Evolutionary conservation across 306 rosid genomes (phyloP), one percentile per base, ranked within the genome.

Genomic region (Acacia melanoxylon): DNA sequence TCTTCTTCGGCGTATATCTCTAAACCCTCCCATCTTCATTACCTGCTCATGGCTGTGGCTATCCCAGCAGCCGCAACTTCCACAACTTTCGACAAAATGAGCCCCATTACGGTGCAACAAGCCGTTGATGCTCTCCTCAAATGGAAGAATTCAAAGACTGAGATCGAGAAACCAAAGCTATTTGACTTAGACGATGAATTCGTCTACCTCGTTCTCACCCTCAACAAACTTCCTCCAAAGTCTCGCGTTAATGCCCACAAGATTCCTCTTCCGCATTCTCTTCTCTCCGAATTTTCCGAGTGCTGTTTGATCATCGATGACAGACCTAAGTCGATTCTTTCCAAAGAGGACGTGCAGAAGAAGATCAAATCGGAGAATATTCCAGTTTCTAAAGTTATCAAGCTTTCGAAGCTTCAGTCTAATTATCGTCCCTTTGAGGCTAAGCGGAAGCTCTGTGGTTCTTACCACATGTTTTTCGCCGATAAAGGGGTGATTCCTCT

Each of bases 391-490:
- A 93, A 91, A 63, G 78, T 95, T 15, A 62, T 95, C 16, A 93
- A 82, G 82, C 82, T 93, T 3, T 88, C 97, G 8, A 89, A 95
- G 84, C 94, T 95, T 44, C 86, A 87, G 13, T 79, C 97, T 0
- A 92, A 95, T 56, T 93, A 89, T 80, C 90, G 88, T 1, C 78
- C 99, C 0, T 95, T 93, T 12, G 98, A 94, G 83, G 89, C 94
- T 1, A 94, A 92, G 83, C 71, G 98, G n/a, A 92, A 92, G 83
- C 85, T 95, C 0, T 86, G 94, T 48, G 85, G 91, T 29, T 93
- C 98, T 0, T 92, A 90, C 27, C 88, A 91, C 41, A n/a, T 91
- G 83, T 93, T 93, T 67, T 85, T 95, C 15, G 90, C 95, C 0
- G 99, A 95, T 54, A 90, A 81, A 83, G 67, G 89, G 45, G 70